These are phyloP conservation scores for Casaregolazyma lundiana DNA, from an alignment of 1,139 yeast genomes.

Conservation along the genomic window DNA sequence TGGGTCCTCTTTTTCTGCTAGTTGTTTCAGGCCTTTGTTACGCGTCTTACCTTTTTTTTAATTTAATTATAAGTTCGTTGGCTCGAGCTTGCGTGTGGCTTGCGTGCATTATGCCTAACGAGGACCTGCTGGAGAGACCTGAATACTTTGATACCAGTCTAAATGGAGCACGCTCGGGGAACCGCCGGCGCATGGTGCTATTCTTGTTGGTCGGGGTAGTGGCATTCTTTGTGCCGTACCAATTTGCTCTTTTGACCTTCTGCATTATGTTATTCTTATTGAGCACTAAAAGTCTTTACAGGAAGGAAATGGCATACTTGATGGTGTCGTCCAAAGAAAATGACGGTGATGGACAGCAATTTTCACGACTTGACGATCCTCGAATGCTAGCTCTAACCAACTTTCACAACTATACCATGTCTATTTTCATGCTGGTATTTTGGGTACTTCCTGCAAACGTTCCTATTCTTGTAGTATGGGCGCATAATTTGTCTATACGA, in stretches of 20 bases:
- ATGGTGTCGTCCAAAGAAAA: not conserved
- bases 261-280: conserved; percentile 9
- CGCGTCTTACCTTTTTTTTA: conserved; percentile 30
- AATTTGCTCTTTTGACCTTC: conserved; percentile 44
- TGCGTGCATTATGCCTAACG: not conserved
- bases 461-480: conserved; percentile 34
- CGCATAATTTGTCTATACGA: conserved; percentile 28
- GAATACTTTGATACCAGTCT: not conserved
- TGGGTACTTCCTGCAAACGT: conserved; percentile 33
- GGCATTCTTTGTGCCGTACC: conserved; percentile 68
- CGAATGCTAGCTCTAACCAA: not conserved
- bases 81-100: not conserved
- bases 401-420: conserved; percentile 22
- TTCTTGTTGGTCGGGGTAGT: conserved; percentile 42
- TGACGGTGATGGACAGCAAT: not conserved
- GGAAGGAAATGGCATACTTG: not conserved
- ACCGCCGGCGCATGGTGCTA: conserved; percentile 30
- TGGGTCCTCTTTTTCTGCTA: conserved; percentile 55
- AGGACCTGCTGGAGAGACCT: not conserved
- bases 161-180: not conserved
- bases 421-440: conserved; percentile 30
- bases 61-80: conserved; percentile 15
- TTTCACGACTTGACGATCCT: not conserved
- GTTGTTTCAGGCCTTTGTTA: conserved; percentile 49
- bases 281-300: conserved; percentile 4